Base-by-base conservation (phyloP, 768 basidiomycete genomes). In the Russula virescens region DNA sequence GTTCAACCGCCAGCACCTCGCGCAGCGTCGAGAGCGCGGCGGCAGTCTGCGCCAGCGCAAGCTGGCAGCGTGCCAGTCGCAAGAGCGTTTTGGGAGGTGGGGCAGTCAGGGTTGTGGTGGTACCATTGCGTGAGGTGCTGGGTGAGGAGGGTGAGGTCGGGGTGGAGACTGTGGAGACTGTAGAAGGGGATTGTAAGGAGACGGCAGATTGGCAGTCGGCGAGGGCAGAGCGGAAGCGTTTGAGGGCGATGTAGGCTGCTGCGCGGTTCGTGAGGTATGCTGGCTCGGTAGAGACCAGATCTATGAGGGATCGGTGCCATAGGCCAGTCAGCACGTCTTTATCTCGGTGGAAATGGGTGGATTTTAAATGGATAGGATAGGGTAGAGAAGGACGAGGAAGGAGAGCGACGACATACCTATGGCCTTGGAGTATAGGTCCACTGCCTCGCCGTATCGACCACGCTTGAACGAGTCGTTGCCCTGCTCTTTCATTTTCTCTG, bases 241-340 rank as follows among this genome's bases (percentile, higher is more conserved):
- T 92, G 55, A 89, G 71, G 0, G 85, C 83, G 83, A 95, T 94
- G 71, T 87, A 83, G 2, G 91, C 86, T 0, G 93, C 92, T 0
- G 93, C 92, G 31, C 92, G 85, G 72, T 95, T 95, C 0, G 91
- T 90, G 64, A 87, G 77, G 70, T 88, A 94, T 3, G 88, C 80
- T 0, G 91, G 84, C 72, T 94, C 88, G 1, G 68, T 66, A 3
- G 72, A 60, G n/a, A 66, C 61, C 14, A 72, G 58, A 10, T 71
- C 75, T 75, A 45, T 13, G 19, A n/a, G 21, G 8, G 31, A 31
- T 31, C n/a, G 16, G 28, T 43, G n/a, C n/a, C 31, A 8, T 31
- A 31, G 3, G 31, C 16, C 23, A 53, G 7, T 42, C 21, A 45
- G 52, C 40, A 25, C 23, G 18, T 25, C 51, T n/a, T 16, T 8